Evolutionary conservation across 2,329 filamentous ascomycete species (phyloP), one percentile per base, ranked within the genome.

Genomic region (Fusarium pseudoanthophilum): DNA sequence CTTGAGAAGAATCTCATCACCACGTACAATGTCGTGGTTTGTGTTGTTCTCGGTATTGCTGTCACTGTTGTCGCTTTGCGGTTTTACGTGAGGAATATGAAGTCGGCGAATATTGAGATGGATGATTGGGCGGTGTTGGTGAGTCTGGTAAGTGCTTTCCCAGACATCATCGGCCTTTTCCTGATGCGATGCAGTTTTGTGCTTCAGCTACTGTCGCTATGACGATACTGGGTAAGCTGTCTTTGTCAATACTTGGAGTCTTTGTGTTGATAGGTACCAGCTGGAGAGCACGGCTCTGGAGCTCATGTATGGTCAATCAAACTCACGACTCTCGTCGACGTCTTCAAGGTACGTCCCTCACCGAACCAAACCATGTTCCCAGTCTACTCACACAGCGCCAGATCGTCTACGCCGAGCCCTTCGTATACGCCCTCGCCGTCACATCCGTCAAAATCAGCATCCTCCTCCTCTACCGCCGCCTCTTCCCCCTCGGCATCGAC

Each of bases 371-470:
- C 14, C 32, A 34, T 34, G 8, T 34, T 6, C 13, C 32, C 13
- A n/a, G n/a, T n/a, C n/a, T n/a, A n/a, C n/a, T 15, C 16, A 7
- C 16, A 7, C 15, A 36, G 2, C 7, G 3, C 1, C 15, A 36
- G 65, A 28, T 68, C 2, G 65, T 68, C 3, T 68, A 68, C 13
- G 65, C 65, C 28, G 65, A 68, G 0, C 65, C 65, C 2, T 68
- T 68, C 18, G 36, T 68, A 4, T 68, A 68, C n/a, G 65, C 65
- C 18, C 48, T 68, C 26, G 64, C 65, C 9, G 65, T 68, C 2
- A 68, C 65, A n/a, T 68, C 65, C 5, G 65, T 68, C 32, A 68
- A 68, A 7, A 55, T 49, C 11, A 68, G 65, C 20, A 68, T 68
- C 11, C 65, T 68, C n/a, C 65, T 68, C 6, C 64, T 68, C 0